A percentile compares a stretch with the other conserved stretches of the same genome.
Evolutionary conservation across 2,329 filamentous ascomycete species (phyloP).

Genomic region (Cytospora piceae): DNA sequence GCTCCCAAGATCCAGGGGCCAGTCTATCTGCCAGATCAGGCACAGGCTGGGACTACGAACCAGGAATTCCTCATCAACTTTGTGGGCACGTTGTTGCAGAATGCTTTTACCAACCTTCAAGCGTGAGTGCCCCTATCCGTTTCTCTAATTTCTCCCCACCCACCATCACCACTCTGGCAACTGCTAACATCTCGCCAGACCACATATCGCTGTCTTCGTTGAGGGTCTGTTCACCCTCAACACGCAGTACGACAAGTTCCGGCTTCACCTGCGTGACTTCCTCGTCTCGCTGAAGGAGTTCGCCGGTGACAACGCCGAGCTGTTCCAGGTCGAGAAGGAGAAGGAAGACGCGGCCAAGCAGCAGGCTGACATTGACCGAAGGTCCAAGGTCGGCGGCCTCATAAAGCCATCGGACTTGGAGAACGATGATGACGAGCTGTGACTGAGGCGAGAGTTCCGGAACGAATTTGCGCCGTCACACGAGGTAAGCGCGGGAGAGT

Average conservation of each 20-base stretch:
- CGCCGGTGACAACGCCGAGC: slow-evolving; percentile 89
- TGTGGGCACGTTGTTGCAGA: slow-evolving; percentile 80
- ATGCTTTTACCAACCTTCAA: slow-evolving; percentile 91
- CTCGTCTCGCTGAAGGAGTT: slow-evolving; percentile 97
- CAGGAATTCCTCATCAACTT: slow-evolving; percentile 89
- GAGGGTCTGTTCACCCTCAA: slow-evolving; percentile 87
- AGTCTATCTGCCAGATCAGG: slow-evolving; percentile 85
- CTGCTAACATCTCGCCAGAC: slow-evolving; percentile 48
- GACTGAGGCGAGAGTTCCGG: slow-evolving; percentile 74
- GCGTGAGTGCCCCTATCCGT: slow-evolving; percentile 60
- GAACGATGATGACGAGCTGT: slow-evolving; percentile 82
- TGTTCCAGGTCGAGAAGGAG: slow-evolving; percentile 94
- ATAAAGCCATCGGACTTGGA: slow-evolving; percentile 97
- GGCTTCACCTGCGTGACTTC: slow-evolving; percentile 94
- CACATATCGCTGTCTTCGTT: slow-evolving; percentile 88
- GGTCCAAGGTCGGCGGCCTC: slow-evolving; percentile 92
- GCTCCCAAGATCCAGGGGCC: slow-evolving; percentile 89
- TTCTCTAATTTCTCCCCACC: background rate
- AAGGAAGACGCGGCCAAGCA: slow-evolving; percentile 85
- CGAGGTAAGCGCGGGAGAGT: slow-evolving; percentile 36
- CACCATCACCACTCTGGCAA: background rate
- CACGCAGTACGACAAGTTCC: slow-evolving; percentile 90
- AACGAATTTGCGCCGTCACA: slow-evolving; percentile 58
- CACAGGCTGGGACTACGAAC: slow-evolving; percentile 81
- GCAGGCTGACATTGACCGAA: slow-evolving; percentile 85